Base-by-base conservation (phyloP, 495 filamentous ascomycete genomes). In the Neurospora sublineolata region DNA sequence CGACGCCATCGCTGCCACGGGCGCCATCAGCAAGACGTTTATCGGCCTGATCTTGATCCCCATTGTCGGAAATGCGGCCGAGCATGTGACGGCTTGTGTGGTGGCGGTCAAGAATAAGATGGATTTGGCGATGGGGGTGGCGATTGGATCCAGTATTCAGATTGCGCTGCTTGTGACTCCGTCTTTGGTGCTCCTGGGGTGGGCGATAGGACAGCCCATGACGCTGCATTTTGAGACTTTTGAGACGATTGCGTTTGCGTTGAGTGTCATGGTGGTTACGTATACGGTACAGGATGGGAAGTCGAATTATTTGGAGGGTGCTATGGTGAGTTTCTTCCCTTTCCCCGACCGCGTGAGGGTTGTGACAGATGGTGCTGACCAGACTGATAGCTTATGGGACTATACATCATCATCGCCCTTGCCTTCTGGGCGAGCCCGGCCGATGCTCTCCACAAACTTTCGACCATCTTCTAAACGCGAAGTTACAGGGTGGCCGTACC, bases 1-100 rank as follows among this genome's bases (percentile, higher is more conserved):
- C 80, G 95, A 97, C 76, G 86, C 86, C 67, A 89, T 99, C 44
- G 95, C 97, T 37, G 82, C 91, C 72, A 90, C 87, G 71, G 91
- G 91, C 11, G 89, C 91, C 75, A 94, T 99, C 84, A 94, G 90
- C 84, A 96, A 95, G 79, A 97, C 92, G 4, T 99, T 99, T 80
- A 95, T 98, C 78, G 95, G 95, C 84, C 86, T 99, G 69, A 91
- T 99, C 73, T 86, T 99, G 41, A 91, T 99, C 58, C 95, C 95
- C 36, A 97, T 99, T 78, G 95, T 99, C 40, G 95, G 95, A 72
- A 99, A 99, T 77, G 95, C 95, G 2, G 95, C 95, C 10, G 95
- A 99, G 82, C 95, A 99, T 79, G 94, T 97, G 44, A 97, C 95
- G 9, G 95, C 95, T 14, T 90, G 94, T 44, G 90, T 97, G 37